A percentile compares a stretch with the other conserved stretches of the same genome.
These are phyloP conservation scores for Mayamaea pseudoterrestris DNA, from an alignment of 108 stramenopile genomes.

Conservation along the genomic window DNA sequence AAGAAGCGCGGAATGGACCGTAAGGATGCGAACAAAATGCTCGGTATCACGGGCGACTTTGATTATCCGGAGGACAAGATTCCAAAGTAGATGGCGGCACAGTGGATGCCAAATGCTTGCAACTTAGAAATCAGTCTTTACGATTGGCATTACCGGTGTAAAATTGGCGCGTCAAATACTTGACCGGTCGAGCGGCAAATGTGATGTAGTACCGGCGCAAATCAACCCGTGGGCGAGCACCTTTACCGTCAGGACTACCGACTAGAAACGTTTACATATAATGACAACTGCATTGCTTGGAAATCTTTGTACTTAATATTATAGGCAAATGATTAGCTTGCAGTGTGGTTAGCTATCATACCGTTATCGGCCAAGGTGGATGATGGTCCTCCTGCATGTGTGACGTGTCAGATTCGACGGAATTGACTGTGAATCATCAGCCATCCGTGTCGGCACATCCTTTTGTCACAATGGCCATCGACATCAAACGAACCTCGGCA, in stretches of 20 bases:
- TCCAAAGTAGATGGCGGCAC: no score
- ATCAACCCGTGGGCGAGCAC: not conserved
- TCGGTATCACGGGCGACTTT: conserved; percentile 2
- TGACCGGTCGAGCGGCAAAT: not conserved
- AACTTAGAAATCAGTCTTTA: not conserved
- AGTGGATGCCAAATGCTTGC: no score
- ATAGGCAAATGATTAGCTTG: no score
- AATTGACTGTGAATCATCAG: no score
- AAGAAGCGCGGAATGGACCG: conserved; percentile 86
- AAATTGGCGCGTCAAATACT: not conserved
- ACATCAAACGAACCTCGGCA: no score
- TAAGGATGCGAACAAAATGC: conserved; percentile 50
- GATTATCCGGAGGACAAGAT: conserved; percentile 4
- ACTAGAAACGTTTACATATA: not conserved
- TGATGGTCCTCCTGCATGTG: no score
- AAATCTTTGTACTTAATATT: no score
- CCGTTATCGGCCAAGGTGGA: no score
- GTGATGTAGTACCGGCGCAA: not conserved
- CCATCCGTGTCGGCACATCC: no score
- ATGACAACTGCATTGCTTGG: not conserved
- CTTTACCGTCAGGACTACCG: not conserved
- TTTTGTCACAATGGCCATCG: no score
- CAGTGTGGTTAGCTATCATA: no score
- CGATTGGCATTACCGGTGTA: not conserved
- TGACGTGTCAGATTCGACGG: no score